Evolutionary conservation across 208 protist genomes (phyloP).

Genomic region (Herpetomonas samuelpessoai): DNA sequence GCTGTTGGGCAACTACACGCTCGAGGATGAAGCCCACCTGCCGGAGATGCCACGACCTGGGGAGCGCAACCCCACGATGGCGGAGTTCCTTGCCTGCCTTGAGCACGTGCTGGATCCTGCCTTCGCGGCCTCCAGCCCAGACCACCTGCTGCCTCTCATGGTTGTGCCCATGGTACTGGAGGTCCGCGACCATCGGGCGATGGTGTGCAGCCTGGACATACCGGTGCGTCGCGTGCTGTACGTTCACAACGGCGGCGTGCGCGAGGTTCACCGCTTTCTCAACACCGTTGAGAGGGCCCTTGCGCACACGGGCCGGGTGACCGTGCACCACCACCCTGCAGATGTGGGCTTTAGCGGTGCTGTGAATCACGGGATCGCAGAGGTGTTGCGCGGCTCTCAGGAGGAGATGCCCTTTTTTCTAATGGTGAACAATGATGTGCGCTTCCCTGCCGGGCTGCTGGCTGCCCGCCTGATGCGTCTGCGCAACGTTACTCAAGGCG

Average conservation of each 20-base stretch:
- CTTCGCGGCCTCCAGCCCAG: no score
- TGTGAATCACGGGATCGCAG: constrained; percentile 9
- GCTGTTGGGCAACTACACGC: no score
- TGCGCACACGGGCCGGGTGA: constrained; percentile 17
- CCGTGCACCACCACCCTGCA: constrained; percentile 15
- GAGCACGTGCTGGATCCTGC: background rate
- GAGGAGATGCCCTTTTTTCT: constrained; percentile 4
- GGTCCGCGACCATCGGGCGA: background rate
- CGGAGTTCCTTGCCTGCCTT: background rate
- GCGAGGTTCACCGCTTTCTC: background rate
- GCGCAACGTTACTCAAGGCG: constrained; percentile 11
- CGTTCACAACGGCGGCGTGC: constrained; percentile 7
- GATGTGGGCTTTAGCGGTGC: constrained; percentile 8
- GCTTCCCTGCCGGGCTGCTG: constrained; percentile 1
- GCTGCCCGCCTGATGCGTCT: constrained; percentile 7
- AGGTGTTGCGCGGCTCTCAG: constrained; percentile 11
- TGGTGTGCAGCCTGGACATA: constrained; percentile 15
- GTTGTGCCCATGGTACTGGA: background rate
- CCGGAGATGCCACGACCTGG: background rate
- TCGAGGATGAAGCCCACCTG: background rate
- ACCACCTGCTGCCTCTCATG: background rate
- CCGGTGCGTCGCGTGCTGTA: constrained; percentile 12
- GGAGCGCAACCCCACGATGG: background rate
- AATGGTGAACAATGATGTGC: constrained; percentile 6
- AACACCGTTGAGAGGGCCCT: constrained; percentile 16